Conservation (phyloP, 768 basidiomycete species). For the Hygrocybe punicea region DNA sequence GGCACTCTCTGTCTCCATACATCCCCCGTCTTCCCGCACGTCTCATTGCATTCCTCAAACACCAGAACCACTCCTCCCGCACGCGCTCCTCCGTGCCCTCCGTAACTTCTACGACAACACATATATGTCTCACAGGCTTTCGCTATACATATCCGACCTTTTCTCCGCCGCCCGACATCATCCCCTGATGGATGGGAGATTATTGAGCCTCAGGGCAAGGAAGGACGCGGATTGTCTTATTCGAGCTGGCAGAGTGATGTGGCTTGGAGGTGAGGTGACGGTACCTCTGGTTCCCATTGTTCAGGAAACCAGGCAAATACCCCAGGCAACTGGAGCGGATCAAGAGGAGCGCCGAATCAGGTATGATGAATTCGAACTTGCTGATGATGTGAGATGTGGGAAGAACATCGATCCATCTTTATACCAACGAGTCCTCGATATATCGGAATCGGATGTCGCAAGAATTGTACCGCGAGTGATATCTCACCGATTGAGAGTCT, state of each 20-base stretch:
- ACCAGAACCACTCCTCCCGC: constrained; percentile 22
- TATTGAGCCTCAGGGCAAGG: constrained; percentile 59
- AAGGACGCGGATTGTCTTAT: constrained; percentile 65
- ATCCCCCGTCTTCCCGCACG: constrained; percentile 19
- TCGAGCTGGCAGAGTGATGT: constrained; percentile 61
- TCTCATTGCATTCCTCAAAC: constrained; percentile 27
- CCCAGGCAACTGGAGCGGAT: not conserved
- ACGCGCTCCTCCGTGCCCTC: constrained; percentile 29
- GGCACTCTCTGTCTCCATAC: constrained; percentile 11
- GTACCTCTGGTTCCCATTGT: not conserved
- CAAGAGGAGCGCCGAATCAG: not conserved
- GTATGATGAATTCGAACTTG: not conserved
- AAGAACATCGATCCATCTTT: too few species aligned
- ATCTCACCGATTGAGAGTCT: constrained; percentile 69
- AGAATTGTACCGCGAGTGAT: constrained; percentile 70
- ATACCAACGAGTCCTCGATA: constrained; percentile 42
- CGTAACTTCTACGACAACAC: constrained; percentile 35
- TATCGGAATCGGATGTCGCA: constrained; percentile 72
- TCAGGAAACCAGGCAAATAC: constrained; percentile 9
- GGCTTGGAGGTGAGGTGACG: not conserved
- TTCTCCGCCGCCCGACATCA: constrained; percentile 74
- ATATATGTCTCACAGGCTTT: constrained; percentile 49
- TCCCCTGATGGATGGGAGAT: constrained; percentile 61
- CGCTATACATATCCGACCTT: constrained; percentile 67
- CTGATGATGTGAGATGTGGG: not conserved